Conservation (phyloP, 805 yeast genomes). For the Candida glaebosa region DNA sequence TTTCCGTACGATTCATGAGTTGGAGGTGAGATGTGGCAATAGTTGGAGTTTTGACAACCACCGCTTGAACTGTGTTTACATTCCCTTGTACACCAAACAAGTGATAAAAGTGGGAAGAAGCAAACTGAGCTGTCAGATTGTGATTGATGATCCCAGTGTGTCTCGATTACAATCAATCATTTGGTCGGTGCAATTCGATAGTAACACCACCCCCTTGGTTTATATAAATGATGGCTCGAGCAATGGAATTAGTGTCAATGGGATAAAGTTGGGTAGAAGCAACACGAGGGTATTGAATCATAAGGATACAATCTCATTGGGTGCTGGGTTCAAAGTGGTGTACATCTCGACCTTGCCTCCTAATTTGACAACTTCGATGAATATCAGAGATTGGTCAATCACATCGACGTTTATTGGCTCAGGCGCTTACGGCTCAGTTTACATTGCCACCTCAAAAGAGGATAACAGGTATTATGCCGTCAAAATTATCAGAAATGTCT, state of each 20-base stretch:
- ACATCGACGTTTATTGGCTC: constrained; percentile 43
- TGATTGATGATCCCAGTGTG: constrained; percentile 33
- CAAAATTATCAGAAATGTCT: constrained; percentile 30
- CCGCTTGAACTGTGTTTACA: neutral
- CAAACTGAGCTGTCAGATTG: constrained; percentile 21
- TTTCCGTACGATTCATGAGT: neutral
- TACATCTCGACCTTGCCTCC: constrained; percentile 6
- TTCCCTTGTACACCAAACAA: constrained; percentile 23
- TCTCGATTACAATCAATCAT: constrained; percentile 47
- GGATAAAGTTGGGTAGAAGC: constrained; percentile 23
- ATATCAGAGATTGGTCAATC: constrained; percentile 36
- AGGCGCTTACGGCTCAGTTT: constrained; percentile 60
- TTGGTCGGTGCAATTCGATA: constrained; percentile 52
- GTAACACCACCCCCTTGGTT: constrained; percentile 40
- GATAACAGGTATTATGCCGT: constrained; percentile 43
- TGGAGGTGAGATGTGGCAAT: neutral
- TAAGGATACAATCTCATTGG: constrained; percentile 39
- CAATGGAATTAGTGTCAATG: constrained; percentile 50
- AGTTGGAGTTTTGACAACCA: neutral
- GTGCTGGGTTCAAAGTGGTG: constrained; percentile 10
- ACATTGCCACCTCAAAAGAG: constrained; percentile 25
- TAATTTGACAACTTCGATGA: constrained; percentile 7
- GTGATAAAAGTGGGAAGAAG: constrained; percentile 45
- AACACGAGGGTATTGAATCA: constrained; percentile 30
- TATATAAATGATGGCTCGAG: constrained; percentile 50